These are phyloP conservation scores for Hygrocybe punicea DNA, from an alignment of 768 basidiomycete genomes.

Conservation along the genomic window DNA sequence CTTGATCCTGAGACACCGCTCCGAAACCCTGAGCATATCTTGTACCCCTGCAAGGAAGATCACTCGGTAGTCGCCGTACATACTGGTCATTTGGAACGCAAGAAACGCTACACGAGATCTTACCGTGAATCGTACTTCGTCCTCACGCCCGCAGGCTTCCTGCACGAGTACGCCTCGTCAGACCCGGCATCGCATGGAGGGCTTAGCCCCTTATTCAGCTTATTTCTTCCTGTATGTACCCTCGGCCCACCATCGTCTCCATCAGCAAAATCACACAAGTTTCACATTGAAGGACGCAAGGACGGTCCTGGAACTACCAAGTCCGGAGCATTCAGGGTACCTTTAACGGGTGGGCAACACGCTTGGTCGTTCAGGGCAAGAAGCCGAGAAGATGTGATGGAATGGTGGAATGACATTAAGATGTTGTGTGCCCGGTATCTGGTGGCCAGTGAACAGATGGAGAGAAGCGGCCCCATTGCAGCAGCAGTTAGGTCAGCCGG, in stretches of 20 bases:
- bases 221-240: constrained; percentile 94
- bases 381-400: constrained; percentile 96
- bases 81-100: constrained; percentile 86
- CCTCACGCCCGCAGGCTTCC: constrained; percentile 92
- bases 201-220: constrained; percentile 66
- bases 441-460: constrained; percentile 90
- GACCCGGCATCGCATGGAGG: constrained; percentile 58
- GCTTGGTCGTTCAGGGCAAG: constrained; percentile 90
- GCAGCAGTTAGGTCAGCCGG: constrained; percentile 88
- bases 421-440: constrained; percentile 93
- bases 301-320: constrained; percentile 71
- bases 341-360: constrained; percentile 42
- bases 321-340: constrained; percentile 48
- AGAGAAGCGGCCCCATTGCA: constrained; percentile 87
- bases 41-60: constrained; percentile 90
- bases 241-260: constrained; percentile 82
- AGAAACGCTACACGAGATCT: constrained; percentile 87
- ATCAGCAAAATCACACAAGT: constrained; percentile 79
- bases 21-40: constrained; percentile 68
- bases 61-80: constrained; percentile 82
- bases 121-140: constrained; percentile 88
- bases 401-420: constrained; percentile 98
- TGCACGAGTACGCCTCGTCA: constrained; percentile 84
- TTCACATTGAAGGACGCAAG: constrained; percentile 92
- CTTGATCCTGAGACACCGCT: constrained; percentile 96